These are phyloP conservation scores for Colletotrichum incanum DNA, from an alignment of 2,329 filamentous ascomycete genomes.

Conservation along the genomic window DNA sequence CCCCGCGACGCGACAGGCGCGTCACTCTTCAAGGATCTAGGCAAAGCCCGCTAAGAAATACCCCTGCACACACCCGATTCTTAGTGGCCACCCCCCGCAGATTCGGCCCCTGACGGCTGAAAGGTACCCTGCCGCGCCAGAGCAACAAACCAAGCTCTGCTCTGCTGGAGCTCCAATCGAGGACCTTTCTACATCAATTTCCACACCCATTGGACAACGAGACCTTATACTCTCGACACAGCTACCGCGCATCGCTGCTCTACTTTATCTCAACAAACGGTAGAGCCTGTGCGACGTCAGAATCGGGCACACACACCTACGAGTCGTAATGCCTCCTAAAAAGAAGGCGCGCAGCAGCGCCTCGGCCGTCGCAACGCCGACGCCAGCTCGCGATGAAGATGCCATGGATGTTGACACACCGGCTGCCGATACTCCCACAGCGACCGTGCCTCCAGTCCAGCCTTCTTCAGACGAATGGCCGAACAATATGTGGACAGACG, in stretches of 20 bases:
- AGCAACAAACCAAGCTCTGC: constrained; percentile 15
- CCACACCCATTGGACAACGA: neutral
- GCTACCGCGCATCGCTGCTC: neutral
- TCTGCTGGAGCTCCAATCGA: constrained; percentile 9
- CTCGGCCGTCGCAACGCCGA: constrained; percentile 71
- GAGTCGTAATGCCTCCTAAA: constrained; percentile 74
- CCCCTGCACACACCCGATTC: constrained; percentile 12
- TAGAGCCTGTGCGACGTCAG: neutral
- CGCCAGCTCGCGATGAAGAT: constrained; percentile 70
- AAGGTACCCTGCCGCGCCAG: constrained; percentile 9
- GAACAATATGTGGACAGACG: constrained; percentile 91
- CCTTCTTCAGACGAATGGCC: constrained; percentile 56
- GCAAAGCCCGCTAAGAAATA: constrained; percentile 15
- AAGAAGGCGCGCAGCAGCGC: constrained; percentile 75
- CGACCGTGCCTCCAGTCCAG: constrained; percentile 56
- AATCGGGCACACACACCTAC: constrained; percentile 6
- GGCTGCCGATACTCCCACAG: constrained; percentile 65
- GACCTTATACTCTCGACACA: neutral
- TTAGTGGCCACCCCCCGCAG: constrained; percentile 24
- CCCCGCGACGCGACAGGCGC: constrained; percentile 37
- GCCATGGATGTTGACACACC: constrained; percentile 73
- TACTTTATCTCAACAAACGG: neutral
- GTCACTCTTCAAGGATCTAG: constrained; percentile 15
- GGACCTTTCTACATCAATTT: neutral
- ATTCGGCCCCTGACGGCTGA: constrained; percentile 23